phyloP scores from a whole-genome alignment of 768 basidiomycete species.

The Suillus fuscotomentosus region DNA sequence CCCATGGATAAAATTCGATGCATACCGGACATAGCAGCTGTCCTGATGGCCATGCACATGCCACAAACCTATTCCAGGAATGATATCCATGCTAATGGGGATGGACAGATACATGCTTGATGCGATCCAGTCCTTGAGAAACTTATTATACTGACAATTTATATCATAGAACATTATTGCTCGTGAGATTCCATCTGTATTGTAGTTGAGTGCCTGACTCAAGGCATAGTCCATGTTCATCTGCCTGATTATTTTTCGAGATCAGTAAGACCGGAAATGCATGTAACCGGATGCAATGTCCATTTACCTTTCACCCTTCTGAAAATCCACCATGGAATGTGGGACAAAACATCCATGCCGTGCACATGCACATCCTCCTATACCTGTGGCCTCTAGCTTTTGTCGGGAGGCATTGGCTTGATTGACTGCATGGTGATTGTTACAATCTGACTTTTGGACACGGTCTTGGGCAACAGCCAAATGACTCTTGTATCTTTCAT shows the following conservation, averaged over 20 bases:
- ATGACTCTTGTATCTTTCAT: too few species aligned
- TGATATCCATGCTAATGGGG: not conserved
- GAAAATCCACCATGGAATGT: conserved; percentile 12
- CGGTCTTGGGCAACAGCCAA: too few species aligned
- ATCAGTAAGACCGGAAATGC: too few species aligned
- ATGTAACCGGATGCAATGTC: too few species aligned
- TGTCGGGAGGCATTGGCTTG: not conserved
- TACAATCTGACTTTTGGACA: too few species aligned
- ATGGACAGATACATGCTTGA: not conserved
- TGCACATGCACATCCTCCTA: conserved; percentile 18
- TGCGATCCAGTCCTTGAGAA: not conserved
- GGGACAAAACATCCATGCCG: too few species aligned
- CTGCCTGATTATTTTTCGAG: too few species aligned
- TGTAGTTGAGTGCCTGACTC: too few species aligned
- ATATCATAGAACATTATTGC: conserved; percentile 27
- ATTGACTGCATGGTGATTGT: not conserved
- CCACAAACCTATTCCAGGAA: conserved; percentile 5
- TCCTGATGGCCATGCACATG: conserved; percentile 8
- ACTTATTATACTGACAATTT: conserved; percentile 22
- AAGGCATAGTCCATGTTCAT: too few species aligned
- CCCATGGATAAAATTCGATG: too few species aligned
- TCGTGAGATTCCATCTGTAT: not conserved
- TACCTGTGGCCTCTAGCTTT: conserved; percentile 16
- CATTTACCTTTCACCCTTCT: conserved; percentile 24
- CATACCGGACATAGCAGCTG: not conserved